Percentiles rank a stretch among this genome's conserved stretches.
Evolutionary conservation across 257 asterid genomes (phyloP).

Genomic region (Schizonepeta tenuifolia): DNA sequence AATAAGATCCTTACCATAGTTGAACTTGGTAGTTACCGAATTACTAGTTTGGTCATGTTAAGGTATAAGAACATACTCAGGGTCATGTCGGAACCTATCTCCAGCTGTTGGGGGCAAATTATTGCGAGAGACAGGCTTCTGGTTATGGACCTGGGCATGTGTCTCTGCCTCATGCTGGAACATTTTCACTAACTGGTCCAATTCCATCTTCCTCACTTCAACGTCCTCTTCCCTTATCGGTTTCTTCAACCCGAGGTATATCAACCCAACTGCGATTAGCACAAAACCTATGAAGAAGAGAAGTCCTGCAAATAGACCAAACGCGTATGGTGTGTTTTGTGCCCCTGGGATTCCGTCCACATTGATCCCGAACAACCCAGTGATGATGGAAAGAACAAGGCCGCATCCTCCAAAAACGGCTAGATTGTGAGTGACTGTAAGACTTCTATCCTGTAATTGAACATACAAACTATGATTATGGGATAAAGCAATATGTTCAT

Average conservation of each 20-base stretch:
- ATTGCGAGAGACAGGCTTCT: conserved; percentile 58
- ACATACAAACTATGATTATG: background rate
- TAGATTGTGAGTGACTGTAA: conserved; percentile 83
- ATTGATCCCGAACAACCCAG: conserved; percentile 92
- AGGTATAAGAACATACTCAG: conserved; percentile 63
- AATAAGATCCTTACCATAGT: no score
- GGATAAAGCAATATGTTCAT: background rate
- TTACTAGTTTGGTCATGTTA: conserved; percentile 10
- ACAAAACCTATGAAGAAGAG: conserved; percentile 61
- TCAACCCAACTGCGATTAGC: conserved; percentile 69
- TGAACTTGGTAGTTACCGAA: background rate
- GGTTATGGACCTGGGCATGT: conserved; percentile 90
- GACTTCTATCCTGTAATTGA: conserved; percentile 81
- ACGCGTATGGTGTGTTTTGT: conserved; percentile 75
- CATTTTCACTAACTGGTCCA: conserved; percentile 76
- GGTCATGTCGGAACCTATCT: conserved; percentile 57
- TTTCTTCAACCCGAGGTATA: conserved; percentile 78
- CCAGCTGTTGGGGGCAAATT: conserved; percentile 91
- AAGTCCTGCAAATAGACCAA: conserved; percentile 71
- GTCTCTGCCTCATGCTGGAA: conserved; percentile 95
- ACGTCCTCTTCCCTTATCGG: conserved; percentile 77
- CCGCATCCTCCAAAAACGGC: conserved; percentile 98
- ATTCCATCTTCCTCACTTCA: conserved; percentile 78
- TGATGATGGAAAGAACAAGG: conserved; percentile 80
- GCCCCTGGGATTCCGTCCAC: conserved; percentile 97